Evolutionary conservation across 805 yeast genomes (phyloP).

Genomic region (Grigorovia jiainica): DNA sequence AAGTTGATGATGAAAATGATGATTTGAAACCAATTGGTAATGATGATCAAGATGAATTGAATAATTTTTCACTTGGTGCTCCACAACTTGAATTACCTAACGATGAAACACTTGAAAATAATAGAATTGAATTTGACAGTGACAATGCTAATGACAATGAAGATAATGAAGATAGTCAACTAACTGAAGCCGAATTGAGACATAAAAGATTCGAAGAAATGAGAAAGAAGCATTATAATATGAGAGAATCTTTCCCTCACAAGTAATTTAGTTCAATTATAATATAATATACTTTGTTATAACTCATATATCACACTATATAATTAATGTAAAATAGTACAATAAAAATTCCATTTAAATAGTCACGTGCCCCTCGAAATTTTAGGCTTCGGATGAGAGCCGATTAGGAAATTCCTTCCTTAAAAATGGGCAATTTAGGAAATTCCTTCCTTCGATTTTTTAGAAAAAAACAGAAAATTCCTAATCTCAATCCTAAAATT

Average conservation of each 20-base stretch:
- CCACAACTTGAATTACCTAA: constrained; percentile 36
- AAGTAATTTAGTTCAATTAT: too few species aligned
- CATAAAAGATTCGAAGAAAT: constrained; percentile 64
- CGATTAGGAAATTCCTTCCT: too few species aligned
- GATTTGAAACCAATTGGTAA: constrained; percentile 35
- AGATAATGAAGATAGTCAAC: constrained; percentile 31
- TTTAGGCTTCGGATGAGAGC: too few species aligned
- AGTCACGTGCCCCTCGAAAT: too few species aligned
- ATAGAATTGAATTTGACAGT: constrained; percentile 33
- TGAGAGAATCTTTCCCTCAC: constrained; percentile 33
- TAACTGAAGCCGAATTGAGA: constrained; percentile 45
- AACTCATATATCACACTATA: too few species aligned
- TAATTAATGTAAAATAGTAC: too few species aligned
- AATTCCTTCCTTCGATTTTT: too few species aligned
- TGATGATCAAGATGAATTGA: constrained; percentile 33
- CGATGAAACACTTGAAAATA: constrained; percentile 17
- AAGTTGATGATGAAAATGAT: constrained; percentile 54
- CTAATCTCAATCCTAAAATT: too few species aligned
- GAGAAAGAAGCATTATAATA: constrained; percentile 73
- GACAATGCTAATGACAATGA: constrained; percentile 26
- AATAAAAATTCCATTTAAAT: too few species aligned
- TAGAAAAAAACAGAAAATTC: too few species aligned
- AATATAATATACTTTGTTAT: too few species aligned
- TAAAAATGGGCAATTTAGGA: too few species aligned
- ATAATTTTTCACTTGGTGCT: constrained; percentile 49